These are phyloP conservation scores for Lichtheimia corymbifera DNA, from an alignment of 371 early-diverging fungal species.

Conservation along the genomic window DNA sequence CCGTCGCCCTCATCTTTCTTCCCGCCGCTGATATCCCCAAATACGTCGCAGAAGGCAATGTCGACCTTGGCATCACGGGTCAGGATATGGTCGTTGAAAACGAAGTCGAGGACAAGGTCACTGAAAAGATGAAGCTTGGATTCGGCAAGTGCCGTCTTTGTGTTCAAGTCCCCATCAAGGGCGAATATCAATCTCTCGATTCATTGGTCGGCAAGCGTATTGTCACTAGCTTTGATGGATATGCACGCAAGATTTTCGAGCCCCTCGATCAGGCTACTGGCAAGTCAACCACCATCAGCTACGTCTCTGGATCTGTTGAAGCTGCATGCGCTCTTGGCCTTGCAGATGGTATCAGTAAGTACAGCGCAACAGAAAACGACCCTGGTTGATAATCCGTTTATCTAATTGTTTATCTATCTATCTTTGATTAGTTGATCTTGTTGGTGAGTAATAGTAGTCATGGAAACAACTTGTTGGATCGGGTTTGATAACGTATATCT, in stretches of 20 bases:
- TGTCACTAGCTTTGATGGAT: conserved; percentile 86
- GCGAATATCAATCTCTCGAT: conserved; percentile 47
- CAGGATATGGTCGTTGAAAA: conserved; percentile 90
- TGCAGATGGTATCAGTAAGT: conserved; percentile 93
- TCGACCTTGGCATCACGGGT: conserved; percentile 97
- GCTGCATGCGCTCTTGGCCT: conserved; percentile 95
- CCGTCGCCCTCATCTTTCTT: conserved; percentile 90
- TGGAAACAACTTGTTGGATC: neutral
- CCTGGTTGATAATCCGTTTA: neutral
- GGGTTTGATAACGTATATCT: neutral
- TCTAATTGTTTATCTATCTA: neutral
- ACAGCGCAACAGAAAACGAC: neutral
- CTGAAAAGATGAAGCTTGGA: conserved; percentile 74
- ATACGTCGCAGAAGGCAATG: conserved; percentile 91
- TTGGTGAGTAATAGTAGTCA: conserved; percentile 35
- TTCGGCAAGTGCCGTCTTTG: conserved; percentile 92
- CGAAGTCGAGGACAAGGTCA: conserved; percentile 69
- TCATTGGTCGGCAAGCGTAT: conserved; percentile 90
- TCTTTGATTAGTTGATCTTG: conserved; percentile 55
- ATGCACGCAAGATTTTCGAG: conserved; percentile 69
- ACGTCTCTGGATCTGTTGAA: conserved; percentile 93
- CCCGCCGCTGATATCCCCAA: conserved; percentile 95
- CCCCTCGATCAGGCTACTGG: conserved; percentile 66
- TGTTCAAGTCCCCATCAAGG: conserved; percentile 76
- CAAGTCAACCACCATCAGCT: conserved; percentile 70